Evolutionary conservation across 345 rosid genomes (phyloP).

Genomic region (Combretum micranthum): DNA sequence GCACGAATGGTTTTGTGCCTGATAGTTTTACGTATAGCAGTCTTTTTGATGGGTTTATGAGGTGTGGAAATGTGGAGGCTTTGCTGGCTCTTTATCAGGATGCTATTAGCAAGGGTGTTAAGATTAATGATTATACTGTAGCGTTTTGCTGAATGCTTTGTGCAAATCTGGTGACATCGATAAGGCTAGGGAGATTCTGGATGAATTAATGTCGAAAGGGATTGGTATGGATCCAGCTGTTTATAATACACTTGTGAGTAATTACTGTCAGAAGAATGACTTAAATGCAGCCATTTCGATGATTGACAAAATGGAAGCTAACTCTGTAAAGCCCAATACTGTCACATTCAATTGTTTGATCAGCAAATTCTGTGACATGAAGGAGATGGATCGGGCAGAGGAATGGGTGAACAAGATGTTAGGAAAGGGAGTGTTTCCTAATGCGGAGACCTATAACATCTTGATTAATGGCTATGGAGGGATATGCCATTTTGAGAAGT

Average conservation of each 20-base stretch:
- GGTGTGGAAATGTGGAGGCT: slow-evolving; percentile 28
- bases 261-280: slow-evolving; percentile 54
- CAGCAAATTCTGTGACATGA: slow-evolving; percentile 43
- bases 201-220: slow-evolving; percentile 36
- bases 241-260: slow-evolving; percentile 55
- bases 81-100: slow-evolving; percentile 44
- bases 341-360: slow-evolving; percentile 61
- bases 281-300: slow-evolving; percentile 35
- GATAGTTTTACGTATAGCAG: slow-evolving; percentile 58
- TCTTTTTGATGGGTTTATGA: slow-evolving; percentile 45
- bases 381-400: slow-evolving; percentile 55
- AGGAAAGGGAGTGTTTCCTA: slow-evolving; percentile 50
- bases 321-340: slow-evolving; percentile 45
- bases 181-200: slow-evolving; percentile 55
- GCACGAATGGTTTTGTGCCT: slow-evolving; percentile 47
- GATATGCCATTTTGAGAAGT: slow-evolving; percentile 45
- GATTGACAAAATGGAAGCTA: slow-evolving; percentile 47
- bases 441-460: slow-evolving; percentile 51
- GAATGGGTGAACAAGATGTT: slow-evolving; percentile 57
- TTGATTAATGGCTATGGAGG: slow-evolving; percentile 68
- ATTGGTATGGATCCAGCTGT: slow-evolving; percentile 42
- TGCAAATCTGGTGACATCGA: slow-evolving; percentile 60
- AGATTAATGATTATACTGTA: slow-evolving; percentile 45
- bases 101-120: slow-evolving; percentile 30
- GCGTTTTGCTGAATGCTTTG: slow-evolving; percentile 52